Base-by-base conservation (phyloP, 169 alveolate species). In the Theileria annulata region DNA sequence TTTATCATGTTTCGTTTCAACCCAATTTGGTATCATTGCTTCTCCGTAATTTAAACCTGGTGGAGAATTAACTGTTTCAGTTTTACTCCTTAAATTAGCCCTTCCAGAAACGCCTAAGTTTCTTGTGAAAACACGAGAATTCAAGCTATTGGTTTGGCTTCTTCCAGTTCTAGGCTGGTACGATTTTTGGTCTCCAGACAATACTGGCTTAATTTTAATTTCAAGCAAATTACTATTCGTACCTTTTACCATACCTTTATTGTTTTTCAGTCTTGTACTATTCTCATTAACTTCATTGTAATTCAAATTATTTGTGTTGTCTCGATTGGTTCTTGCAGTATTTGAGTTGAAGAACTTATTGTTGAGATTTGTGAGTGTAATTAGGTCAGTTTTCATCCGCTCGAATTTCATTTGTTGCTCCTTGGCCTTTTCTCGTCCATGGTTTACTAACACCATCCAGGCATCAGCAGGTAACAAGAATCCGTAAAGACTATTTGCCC, bases 361-460 rank as follows among this genome's bases (percentile, higher is more conserved):
- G 19, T 60, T 42, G 62, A 63, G 75, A n/a, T 74, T 47, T 31
- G 51, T 28, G n/a, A 68, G 73, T 68, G 66, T 9, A 71, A 79
- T 79, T 17, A 60, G 62, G 71, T 33, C 82, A 47, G 70, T 49
- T 69, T 69, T 69, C 84, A 80, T 80, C 58, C 83, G 12, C n/a
- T 77, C 79, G 54, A 80, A 80, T 37, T 80, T 80, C 77, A 75
- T 79, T 28, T 73, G 70, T n/a, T 76, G 89, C 70, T 82, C 80
- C 15, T 47, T 56, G 35, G 89, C 89, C 30, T 47, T 60, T 67
- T 62, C 60, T 13, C 88, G 54, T 9, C 89, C 89, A 13, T 82
- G 81, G 80, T 76, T 78, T 74, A 86, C 82, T 71, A 90, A 60
- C 58, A 86, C 85, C 81, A 87, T 86, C 94, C 94, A 90, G n/a